Base-by-base conservation (phyloP, 106 monocot genomes). In the Acorus calamus region DNA sequence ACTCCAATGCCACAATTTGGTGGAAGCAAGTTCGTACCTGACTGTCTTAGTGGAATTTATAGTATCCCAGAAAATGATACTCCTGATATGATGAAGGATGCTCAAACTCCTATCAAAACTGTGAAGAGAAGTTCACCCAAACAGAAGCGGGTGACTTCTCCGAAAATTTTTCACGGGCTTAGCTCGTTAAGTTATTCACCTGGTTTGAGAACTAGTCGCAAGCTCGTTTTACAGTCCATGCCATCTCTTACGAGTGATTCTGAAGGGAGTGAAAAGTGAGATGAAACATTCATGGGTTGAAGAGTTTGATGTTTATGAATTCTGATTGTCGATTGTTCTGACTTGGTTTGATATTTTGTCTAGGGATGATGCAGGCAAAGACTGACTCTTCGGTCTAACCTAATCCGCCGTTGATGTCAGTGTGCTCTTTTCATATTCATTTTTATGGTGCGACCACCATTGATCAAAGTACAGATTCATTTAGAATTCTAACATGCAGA, bases 101-200 rank as follows among this genome's bases (percentile, higher is more conserved):
- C 53, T 10, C 9, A 45, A 3, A 49, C 56, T 14, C 69, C 75
- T 14, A 63, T 57, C 6, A 76, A 66, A 47, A 8, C 72, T 6
- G 70, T 81, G 3, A 75, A 50, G 57, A 46, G 60, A 48, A 69
- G 68, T 49, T 86, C 85, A 3, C 85, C 81, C n/a, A 86, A 86
- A 62, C 70, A 81, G 73, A 86, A 86, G 66, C 64, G 85, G 46
- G 78, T 86, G 4, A 81, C 81, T 64, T 72, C 78, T 44, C 85
- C 81, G 1, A 72, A 60, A 44, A 43, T 12, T 9, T 28, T 61
- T 14, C 42, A 54, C 6, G 67, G 46, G 45, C 13, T 52, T 5
- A 66, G 65, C 2, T 50, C 72, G 0, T 28, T 28, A 9, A 75
- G 69, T 42, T 72, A 72, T 59, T 70, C 85, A 42, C 50, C 81